Base-by-base conservation (phyloP, 768 basidiomycete species). In the Nidularia sp. region DNA sequence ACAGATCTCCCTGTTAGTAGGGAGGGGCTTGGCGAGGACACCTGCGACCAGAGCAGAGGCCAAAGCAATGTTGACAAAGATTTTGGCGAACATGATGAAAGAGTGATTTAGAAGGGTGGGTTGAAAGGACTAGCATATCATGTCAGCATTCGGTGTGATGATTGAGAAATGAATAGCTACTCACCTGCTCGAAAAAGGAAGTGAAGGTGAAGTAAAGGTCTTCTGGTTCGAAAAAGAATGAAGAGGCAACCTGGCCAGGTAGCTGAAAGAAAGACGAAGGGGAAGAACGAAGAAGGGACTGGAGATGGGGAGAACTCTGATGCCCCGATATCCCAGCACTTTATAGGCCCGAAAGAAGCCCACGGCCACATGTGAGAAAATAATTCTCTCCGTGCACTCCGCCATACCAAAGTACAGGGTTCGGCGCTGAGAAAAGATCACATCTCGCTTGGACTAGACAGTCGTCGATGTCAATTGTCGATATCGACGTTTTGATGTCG, bases 31-130 rank as follows among this genome's bases (percentile, higher is more conserved):
- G n/a, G 68, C 61, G 45, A 60, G 36, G 42, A 59, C 67, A 49
- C 64, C 60, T 44, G 61, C 59, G 58, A 63, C 61, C 53, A 70
- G 55, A 42, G 66, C 62, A 58, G 65, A 60, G 51, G 63, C 62
- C 35, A 56, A 44, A 48, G 64, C 58, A 44, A 66, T 58, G 46
- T 60, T 52, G 48, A 62, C 57, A 57, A 62, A 60, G 55, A 70
- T 53, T 57, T 69, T 70, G 55, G 68, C 65, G 57, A 72, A 70
- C 70, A 72, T 72, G 58, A 57, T 69, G 62, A 62, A 58, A 52
- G 51, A 55, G 25, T 60, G 53, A 52, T 54, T 53, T 52, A 52
- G 55, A 49, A 59, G 49, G 46, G 57, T 55, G 25, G 25, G 25
- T 29, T 29, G 52, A 48, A 34, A 59, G 58, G 54, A 52, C 55